Evolutionary conservation across 176 grass and related monocot species (phyloP).

Genomic region (Cymbopogon citratus): DNA sequence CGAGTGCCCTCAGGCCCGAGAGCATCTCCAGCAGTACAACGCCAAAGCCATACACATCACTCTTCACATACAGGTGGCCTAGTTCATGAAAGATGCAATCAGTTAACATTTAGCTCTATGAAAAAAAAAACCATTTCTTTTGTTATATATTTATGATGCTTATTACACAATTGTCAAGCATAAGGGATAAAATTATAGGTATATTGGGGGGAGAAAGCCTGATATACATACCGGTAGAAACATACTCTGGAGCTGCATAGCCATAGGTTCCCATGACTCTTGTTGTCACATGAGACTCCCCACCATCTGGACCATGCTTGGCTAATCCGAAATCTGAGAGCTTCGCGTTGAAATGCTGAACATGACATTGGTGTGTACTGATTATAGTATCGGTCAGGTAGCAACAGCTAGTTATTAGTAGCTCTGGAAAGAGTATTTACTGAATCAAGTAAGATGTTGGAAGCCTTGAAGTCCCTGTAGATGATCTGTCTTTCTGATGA

Average conservation of each 20-base stretch:
- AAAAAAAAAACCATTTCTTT: not conserved
- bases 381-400: not conserved
- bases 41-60: conserved; percentile 81
- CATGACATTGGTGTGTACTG: not conserved
- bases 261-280: conserved; percentile 85
- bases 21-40: conserved; percentile 87
- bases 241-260: conserved; percentile 88
- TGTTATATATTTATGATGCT: not conserved
- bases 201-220: not conserved
- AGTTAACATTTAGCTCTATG: not conserved
- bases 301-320: conserved; percentile 72
- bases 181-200: too few species aligned
- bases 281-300: conserved; percentile 80
- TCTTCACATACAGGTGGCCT: conserved; percentile 97
- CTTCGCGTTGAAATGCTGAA: conserved; percentile 71
- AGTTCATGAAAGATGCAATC: not conserved
- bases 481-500: conserved; percentile 78
- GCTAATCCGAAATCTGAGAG: conserved; percentile 90
- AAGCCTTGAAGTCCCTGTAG: conserved; percentile 90
- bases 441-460: conserved; percentile 81
- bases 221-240: conserved; percentile 56
- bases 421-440: conserved; percentile 28
- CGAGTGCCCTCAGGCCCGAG: conserved; percentile 57
- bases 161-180: not conserved
- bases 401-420: not conserved